A percentile compares a stretch with the other conserved stretches of the same genome.
Conservation (phyloP, 768 basidiomycete species). For the Sarcodon aspratus region DNA sequence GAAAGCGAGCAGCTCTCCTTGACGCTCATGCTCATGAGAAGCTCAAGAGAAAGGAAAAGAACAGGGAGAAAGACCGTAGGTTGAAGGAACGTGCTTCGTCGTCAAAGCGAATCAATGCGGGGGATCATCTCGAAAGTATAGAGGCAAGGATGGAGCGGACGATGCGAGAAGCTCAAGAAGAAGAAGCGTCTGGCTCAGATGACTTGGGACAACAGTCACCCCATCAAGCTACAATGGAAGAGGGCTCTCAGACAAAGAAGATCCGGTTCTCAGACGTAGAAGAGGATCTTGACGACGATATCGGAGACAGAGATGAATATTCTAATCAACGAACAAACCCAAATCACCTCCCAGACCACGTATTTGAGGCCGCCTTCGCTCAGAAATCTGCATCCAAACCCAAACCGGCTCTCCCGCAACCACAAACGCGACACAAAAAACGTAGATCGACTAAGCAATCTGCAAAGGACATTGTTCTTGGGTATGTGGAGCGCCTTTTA, state of each 20-base stretch:
- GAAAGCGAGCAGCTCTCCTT: slow-evolving; percentile 23
- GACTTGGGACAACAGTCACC: slow-evolving; percentile 4
- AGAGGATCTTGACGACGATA: slow-evolving; percentile 6
- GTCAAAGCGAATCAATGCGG: slow-evolving; percentile 6
- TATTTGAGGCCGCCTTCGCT: slow-evolving; percentile 48
- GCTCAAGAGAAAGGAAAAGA: slow-evolving; percentile 29
- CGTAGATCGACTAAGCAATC: slow-evolving; percentile 13
- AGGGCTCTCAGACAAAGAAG: slow-evolving; percentile 5
- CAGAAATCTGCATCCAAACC: slow-evolving; percentile 9
- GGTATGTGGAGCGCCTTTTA: slow-evolving; percentile 26
- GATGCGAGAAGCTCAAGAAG: slow-evolving; percentile 26
- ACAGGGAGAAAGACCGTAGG: slow-evolving; percentile 34
- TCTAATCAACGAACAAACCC: slow-evolving; percentile 13
- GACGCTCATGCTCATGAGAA: slow-evolving; percentile 26
- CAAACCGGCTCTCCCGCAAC: slow-evolving; percentile 8
- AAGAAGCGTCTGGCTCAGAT: background rate
- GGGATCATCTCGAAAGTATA: slow-evolving; percentile 2
- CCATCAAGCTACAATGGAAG: slow-evolving; percentile 9
- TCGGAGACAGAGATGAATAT: background rate
- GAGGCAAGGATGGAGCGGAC: slow-evolving; percentile 27
- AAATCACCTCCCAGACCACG: slow-evolving; percentile 53
- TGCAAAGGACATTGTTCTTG: slow-evolving; percentile 42
- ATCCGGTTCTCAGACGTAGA: slow-evolving; percentile 10
- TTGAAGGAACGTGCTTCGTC: slow-evolving; percentile 35
- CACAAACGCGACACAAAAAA: slow-evolving; percentile 13